phyloP scores from a whole-genome alignment of 768 basidiomycete genomes.

The Calocybe gangraenosa region DNA sequence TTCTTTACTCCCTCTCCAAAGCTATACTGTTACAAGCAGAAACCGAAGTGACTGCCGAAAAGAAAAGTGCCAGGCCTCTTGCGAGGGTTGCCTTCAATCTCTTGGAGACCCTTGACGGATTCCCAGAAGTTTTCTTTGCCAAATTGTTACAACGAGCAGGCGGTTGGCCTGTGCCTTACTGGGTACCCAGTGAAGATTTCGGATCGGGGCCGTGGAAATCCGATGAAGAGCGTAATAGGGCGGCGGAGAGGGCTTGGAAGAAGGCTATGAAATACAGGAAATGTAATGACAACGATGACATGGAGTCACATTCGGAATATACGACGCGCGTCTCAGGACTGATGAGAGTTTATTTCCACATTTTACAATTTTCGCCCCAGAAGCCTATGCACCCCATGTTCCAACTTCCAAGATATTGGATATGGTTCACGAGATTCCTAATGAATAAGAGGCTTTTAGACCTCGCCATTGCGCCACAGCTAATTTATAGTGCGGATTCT shows the following conservation, averaged over 20 bases:
- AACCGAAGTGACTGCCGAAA: conserved; percentile 87
- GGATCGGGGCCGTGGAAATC: conserved; percentile 44
- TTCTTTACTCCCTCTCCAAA: conserved; percentile 87
- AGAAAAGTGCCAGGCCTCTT: conserved; percentile 79
- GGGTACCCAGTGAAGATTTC: conserved; percentile 49
- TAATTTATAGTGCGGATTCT: conserved; percentile 58
- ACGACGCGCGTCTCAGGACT: conserved; percentile 68
- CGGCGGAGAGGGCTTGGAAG: conserved; percentile 28
- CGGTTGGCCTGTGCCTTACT: conserved; percentile 78
- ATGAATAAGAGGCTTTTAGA: conserved; percentile 47
- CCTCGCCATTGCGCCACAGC: conserved; percentile 57
- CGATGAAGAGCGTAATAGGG: conserved; percentile 38
- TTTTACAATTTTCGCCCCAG: conserved; percentile 46
- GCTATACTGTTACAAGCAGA: conserved; percentile 88
- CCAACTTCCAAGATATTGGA: conserved; percentile 64
- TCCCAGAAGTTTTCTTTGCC: conserved; percentile 77
- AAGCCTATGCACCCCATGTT: conserved; percentile 50
- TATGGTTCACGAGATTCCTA: conserved; percentile 64
- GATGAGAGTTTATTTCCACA: conserved; percentile 82
- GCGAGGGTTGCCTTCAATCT: conserved; percentile 73
- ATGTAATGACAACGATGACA: conserved; percentile 28
- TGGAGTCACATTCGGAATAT: conserved; percentile 62
- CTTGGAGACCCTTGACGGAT: conserved; percentile 50
- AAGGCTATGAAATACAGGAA: conserved; percentile 61
- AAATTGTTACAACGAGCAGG: conserved; percentile 85